Base-by-base conservation (phyloP, 139 green algal genomes). In the Tetradesmus lagerheimii region DNA sequence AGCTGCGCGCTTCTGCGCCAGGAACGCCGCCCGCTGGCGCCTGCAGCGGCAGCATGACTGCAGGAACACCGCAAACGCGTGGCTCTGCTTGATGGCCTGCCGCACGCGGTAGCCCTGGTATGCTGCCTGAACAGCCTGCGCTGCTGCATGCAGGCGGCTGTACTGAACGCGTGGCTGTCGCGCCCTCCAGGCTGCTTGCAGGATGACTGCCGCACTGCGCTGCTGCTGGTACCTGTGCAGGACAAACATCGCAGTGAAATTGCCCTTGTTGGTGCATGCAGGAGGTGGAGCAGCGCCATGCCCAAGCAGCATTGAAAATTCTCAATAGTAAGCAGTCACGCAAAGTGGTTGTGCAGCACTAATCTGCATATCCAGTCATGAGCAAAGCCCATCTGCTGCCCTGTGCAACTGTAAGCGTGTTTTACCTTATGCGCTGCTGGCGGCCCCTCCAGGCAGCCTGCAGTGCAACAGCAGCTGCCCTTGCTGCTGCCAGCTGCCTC, bases 101-200 rank as follows among this genome's bases (percentile, higher is more conserved):
- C 91, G 81, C 25, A 89, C 85, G 0, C 15, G 25, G 5, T 29
- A 77, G 20, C 88, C 90, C 31, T 86, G 80, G 75, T 86, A 92
- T 0, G 90, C 80, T 35, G 93, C 86, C 86, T 96, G 93, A 11
- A 94, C 18, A 6, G 45, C 35, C 0, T 41, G 62, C 1, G 92
- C 95, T 1, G 89, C 89, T 23, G 12, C 16, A 8, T 38, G 39
- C 67, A 91, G 23, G 25, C 50, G 39, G n/a, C 16, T 39, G 67
- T 93, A 89, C 38, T 71, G 39, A 38, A 57, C 84, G 53, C 92
- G 90, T 18, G 78, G 90, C 71, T 81, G 62, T 35, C 71, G 57
- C 4, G 89, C 92, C 11, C 95, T 87, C 85, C 88, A 93, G 0
- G 76, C 80, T 27, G 95, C 91, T 87, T 97, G 93, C 31, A 95